Conservation (phyloP, 1,139 yeast species). For the Hyphopichia fennica region DNA sequence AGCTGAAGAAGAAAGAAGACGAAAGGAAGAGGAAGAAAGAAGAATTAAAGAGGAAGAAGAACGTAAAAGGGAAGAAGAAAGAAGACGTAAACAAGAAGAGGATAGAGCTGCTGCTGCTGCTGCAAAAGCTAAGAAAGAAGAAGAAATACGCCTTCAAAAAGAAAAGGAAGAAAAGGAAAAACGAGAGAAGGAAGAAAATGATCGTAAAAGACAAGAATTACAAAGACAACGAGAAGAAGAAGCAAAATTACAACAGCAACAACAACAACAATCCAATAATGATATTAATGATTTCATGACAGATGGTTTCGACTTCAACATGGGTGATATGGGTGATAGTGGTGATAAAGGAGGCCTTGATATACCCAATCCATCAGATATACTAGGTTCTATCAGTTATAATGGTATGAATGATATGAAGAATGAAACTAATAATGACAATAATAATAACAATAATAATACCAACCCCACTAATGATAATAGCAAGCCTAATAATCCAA, state of each 20-base stretch:
- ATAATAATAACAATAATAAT: constrained; percentile 8
- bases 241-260: constrained; percentile 8
- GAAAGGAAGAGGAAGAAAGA: constrained; percentile 14
- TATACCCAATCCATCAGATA: constrained; percentile 41
- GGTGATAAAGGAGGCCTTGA: constrained; percentile 15
- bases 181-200: constrained; percentile 8
- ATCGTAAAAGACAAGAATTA: constrained; percentile 12
- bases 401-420: background rate
- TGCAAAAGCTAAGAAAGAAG: constrained; percentile 11
- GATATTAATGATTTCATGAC: constrained; percentile 21
- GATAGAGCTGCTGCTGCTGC: constrained; percentile 8
- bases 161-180: constrained; percentile 12
- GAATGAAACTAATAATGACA: constrained; percentile 4
- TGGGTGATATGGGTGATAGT: constrained; percentile 21
- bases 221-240: constrained; percentile 18
- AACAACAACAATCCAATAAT: constrained; percentile 6
- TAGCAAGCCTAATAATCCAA: constrained; percentile 9
- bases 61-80: constrained; percentile 16
- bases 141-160: constrained; percentile 9
- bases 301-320: constrained; percentile 31
- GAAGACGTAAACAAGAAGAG: constrained; percentile 16
- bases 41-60: constrained; percentile 11
- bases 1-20: constrained; percentile 22
- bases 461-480: constrained; percentile 9
- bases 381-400: constrained; percentile 37